Evolutionary conservation across 768 basidiomycete genomes (phyloP).

Genomic region (Leccinellum rugosiceps): DNA sequence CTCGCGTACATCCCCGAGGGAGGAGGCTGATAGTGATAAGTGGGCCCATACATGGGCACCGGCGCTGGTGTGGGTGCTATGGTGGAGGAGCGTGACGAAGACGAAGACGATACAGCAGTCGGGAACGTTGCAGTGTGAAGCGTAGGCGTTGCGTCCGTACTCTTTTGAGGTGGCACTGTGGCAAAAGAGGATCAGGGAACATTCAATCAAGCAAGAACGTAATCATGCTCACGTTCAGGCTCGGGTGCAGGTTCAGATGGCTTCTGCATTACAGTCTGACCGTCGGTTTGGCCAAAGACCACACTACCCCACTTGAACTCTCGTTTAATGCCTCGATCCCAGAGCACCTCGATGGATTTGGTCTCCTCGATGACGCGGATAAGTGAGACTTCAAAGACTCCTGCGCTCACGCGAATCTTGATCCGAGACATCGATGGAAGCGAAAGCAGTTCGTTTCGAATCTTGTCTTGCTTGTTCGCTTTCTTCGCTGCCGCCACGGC

Average conservation of each 20-base stretch:
- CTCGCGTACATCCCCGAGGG: conserved; percentile 17
- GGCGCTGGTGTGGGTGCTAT: conserved; percentile 16
- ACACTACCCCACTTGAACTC: conserved; percentile 85
- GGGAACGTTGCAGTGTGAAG: conserved; percentile 26
- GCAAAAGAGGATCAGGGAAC: conserved; percentile 9
- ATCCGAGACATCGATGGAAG: conserved; percentile 71
- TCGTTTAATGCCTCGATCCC: conserved; percentile 69
- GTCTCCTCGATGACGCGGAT: conserved; percentile 66
- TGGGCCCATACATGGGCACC: conserved; percentile 18
- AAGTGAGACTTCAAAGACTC: conserved; percentile 84
- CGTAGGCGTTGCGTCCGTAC: conserved; percentile 11
- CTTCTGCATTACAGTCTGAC: conserved; percentile 63
- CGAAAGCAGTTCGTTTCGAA: conserved; percentile 65
- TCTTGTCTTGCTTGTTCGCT: conserved; percentile 69
- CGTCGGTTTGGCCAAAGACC: conserved; percentile 71
- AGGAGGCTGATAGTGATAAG: conserved; percentile 19
- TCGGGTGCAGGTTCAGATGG: conserved; percentile 54
- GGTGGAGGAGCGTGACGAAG: conserved; percentile 17
- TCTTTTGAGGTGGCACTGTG: conserved; percentile 18
- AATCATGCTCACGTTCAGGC: conserved; percentile 41
- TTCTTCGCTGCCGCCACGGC: conserved; percentile 72
- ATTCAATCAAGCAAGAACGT: background rate
- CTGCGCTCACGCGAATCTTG: conserved; percentile 80
- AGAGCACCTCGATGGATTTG: conserved; percentile 73
- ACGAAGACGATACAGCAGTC: conserved; percentile 14